These are phyloP conservation scores for Herpetomonas tarakana DNA, from an alignment of 208 protist species.

Conservation along the genomic window DNA sequence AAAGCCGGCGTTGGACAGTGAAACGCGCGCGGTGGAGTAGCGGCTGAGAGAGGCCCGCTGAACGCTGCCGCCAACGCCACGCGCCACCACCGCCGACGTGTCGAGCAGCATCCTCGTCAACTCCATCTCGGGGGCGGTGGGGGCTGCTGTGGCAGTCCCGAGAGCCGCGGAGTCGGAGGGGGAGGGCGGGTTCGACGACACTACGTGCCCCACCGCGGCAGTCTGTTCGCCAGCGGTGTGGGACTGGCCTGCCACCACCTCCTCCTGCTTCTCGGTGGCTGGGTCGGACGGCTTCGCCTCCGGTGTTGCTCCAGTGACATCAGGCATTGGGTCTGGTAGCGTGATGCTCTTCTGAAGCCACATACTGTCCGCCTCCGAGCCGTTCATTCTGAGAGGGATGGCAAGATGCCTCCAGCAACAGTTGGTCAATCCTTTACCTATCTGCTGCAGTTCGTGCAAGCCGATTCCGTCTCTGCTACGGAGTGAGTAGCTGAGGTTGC, in stretches of 20 bases:
- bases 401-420: not conserved
- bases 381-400: constrained; percentile 2
- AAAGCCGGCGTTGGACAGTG: constrained; percentile 54
- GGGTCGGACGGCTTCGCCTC: constrained; percentile 9
- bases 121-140: constrained; percentile 37
- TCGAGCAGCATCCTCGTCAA: constrained; percentile 58
- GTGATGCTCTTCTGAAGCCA: constrained; percentile 87
- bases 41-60: constrained; percentile 33
- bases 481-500: no score
- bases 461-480: no score
- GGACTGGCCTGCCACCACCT: no score
- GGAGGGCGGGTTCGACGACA: no score
- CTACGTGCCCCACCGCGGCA: no score
- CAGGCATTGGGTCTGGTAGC: constrained; percentile 63
- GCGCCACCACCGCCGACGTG: constrained; percentile 31
- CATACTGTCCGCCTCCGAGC: constrained; percentile 48
- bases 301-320: constrained; percentile 16
- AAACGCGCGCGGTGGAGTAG: constrained; percentile 41
- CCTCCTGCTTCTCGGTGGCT: constrained; percentile 15
- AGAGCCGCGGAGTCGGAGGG: not conserved
- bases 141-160: not conserved
- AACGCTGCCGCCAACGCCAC: constrained; percentile 13
- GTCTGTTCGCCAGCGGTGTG: no score
- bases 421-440: no score
- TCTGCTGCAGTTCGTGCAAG: no score